phyloP scores from a whole-genome alignment of 2,329 filamentous ascomycete genomes.

The Epichloe coenophiala region DNA sequence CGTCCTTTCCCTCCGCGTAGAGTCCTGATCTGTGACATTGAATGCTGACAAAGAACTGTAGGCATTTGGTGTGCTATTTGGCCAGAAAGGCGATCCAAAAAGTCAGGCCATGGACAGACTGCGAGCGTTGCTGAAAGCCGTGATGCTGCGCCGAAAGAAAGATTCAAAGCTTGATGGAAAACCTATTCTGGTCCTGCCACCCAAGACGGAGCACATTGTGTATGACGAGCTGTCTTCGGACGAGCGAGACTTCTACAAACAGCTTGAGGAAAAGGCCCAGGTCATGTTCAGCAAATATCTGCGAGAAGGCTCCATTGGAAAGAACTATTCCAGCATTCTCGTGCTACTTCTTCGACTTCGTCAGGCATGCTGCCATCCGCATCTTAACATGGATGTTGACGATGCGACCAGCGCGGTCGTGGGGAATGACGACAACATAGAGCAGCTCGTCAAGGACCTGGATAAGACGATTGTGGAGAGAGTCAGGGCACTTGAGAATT shows the following conservation, averaged over 20 bases:
- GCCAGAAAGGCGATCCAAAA: conserved; percentile 32
- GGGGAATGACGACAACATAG: conserved; percentile 30
- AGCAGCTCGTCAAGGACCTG: conserved; percentile 49
- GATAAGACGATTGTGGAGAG: conserved; percentile 48
- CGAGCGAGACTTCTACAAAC: conserved; percentile 66
- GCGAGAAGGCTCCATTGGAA: conserved; percentile 51
- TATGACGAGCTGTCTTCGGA: conserved; percentile 58
- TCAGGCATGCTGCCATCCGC: conserved; percentile 44
- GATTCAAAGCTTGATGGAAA: conserved; percentile 65
- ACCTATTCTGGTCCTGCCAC: conserved; percentile 64
- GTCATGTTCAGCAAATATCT: conserved; percentile 68
- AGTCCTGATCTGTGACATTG: not conserved
- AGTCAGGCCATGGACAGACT: conserved; percentile 56
- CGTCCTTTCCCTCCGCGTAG: too few species aligned
- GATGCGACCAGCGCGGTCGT: conserved; percentile 22
- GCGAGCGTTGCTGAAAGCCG: conserved; percentile 62
- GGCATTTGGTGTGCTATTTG: conserved; percentile 29
- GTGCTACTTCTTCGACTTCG: conserved; percentile 71
- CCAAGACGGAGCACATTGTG: conserved; percentile 63
- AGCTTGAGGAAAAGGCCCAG: conserved; percentile 54
- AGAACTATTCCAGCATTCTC: conserved; percentile 62
- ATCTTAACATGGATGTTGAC: conserved; percentile 21
- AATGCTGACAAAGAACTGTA: conserved; percentile 11
- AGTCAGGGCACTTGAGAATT: conserved; percentile 43
- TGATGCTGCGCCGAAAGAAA: conserved; percentile 75